Conservation (phyloP, 306 rosid species). For the Echinosophora koreensis region DNA sequence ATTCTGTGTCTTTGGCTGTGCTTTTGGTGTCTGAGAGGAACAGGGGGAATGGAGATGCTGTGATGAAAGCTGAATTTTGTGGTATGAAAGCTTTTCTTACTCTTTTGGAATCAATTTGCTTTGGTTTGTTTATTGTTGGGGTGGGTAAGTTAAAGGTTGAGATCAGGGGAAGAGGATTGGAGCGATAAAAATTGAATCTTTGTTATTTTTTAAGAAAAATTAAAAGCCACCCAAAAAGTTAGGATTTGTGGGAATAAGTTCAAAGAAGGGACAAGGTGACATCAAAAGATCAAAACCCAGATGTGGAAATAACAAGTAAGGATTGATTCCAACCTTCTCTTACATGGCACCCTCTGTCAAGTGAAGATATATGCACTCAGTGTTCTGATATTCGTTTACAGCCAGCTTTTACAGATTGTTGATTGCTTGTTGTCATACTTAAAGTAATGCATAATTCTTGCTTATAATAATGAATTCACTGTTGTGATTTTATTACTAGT, state of each 20-base stretch:
- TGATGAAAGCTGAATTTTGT: constrained; percentile 49
- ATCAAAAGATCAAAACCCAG: constrained; percentile 56
- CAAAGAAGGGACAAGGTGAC: constrained; percentile 44
- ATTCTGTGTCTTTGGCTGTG: constrained; percentile 33
- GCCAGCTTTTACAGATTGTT: constrained; percentile 35
- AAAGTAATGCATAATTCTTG: constrained; percentile 31
- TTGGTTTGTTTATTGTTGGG: constrained; percentile 25
- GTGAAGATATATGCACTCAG: constrained; percentile 19
- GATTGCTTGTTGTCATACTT: constrained; percentile 26
- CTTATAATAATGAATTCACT: constrained; percentile 25
- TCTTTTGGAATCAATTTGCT: constrained; percentile 44
- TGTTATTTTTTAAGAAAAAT: constrained; percentile 22
- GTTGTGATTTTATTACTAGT: constrained; percentile 24
- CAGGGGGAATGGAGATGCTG: constrained; percentile 37
- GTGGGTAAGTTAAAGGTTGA: constrained; percentile 25
- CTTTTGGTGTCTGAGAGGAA: constrained; percentile 31
- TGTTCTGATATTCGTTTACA: constrained; percentile 24
- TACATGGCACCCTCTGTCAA: constrained; percentile 25
- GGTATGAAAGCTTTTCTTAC: constrained; percentile 51
- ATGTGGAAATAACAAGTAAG: constrained; percentile 68
- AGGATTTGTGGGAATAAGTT: constrained; percentile 42
- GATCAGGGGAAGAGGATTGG: constrained; percentile 30
- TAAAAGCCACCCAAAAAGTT: constrained; percentile 15
- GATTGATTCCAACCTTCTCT: constrained; percentile 61
- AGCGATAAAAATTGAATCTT: constrained; percentile 40